A percentile compares a stretch with the other conserved stretches of the same genome.
Conservation (phyloP, 495 filamentous ascomycete species). For the Darksidea phi region DNA sequence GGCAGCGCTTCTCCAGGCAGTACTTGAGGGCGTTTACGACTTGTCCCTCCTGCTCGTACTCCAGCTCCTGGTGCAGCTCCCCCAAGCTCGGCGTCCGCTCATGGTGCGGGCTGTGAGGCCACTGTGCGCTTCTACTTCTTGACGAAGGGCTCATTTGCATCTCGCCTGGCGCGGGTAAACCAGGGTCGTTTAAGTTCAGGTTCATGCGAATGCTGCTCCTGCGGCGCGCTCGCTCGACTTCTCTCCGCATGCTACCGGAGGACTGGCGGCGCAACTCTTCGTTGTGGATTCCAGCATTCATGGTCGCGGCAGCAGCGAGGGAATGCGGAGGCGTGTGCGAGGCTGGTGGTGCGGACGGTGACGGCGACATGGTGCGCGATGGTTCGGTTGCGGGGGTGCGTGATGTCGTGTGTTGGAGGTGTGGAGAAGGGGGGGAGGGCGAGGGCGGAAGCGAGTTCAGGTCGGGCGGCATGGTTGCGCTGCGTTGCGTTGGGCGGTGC, state of each 20-base stretch:
- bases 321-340: constrained; percentile 62
- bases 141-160: constrained; percentile 43
- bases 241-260: constrained; percentile 55
- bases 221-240: constrained; percentile 57
- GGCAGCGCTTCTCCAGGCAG: neutral
- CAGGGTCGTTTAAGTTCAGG: constrained; percentile 68
- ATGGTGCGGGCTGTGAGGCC: constrained; percentile 40
- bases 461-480: constrained; percentile 60
- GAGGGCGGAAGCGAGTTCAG: constrained; percentile 73
- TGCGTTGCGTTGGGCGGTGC: neutral
- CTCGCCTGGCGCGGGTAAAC: constrained; percentile 61
- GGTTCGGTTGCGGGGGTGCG: constrained; percentile 28
- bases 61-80: constrained; percentile 93
- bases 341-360: constrained; percentile 56
- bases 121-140: constrained; percentile 8
- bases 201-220: constrained; percentile 71
- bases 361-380: constrained; percentile 12
- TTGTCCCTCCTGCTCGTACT: constrained; percentile 93
- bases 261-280: constrained; percentile 60
- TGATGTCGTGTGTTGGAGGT: constrained; percentile 39
- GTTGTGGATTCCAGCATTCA: constrained; percentile 68
- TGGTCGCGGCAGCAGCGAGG: constrained; percentile 64
- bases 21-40: constrained; percentile 57
- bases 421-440: constrained; percentile 49
- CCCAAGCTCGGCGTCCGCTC: constrained; percentile 76